These are phyloP conservation scores for Exsudoporus frostii DNA, from an alignment of 768 basidiomycete genomes.

Conservation along the genomic window DNA sequence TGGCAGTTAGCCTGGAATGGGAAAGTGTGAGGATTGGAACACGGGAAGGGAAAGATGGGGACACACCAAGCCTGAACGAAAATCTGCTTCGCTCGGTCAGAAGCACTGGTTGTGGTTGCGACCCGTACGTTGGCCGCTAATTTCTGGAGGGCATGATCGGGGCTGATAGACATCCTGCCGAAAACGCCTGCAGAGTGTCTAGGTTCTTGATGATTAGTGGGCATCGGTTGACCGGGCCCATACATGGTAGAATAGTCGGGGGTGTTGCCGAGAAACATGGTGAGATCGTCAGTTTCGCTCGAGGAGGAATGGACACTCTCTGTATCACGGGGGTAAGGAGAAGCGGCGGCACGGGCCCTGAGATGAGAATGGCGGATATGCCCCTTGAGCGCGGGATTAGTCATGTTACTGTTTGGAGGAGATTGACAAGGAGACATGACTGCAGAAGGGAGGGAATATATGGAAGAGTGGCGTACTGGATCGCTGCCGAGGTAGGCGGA, in stretches of 20 bases:
- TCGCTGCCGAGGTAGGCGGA: slow-evolving; percentile 47
- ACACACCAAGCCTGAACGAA: slow-evolving; percentile 90
- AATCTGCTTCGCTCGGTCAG: slow-evolving; percentile 87
- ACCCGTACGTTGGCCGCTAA: slow-evolving; percentile 83
- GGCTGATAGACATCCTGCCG: slow-evolving; percentile 70
- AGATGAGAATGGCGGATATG: slow-evolving; percentile 74
- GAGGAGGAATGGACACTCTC: slow-evolving; percentile 87
- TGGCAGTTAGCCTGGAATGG: slow-evolving; percentile 75
- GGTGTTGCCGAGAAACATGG: slow-evolving; percentile 64
- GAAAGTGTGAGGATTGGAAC: slow-evolving; percentile 17
- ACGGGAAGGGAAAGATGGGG: slow-evolving; percentile 16
- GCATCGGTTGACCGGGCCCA: slow-evolving; percentile 40
- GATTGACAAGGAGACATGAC: slow-evolving; percentile 55
- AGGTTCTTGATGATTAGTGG: slow-evolving; percentile 37
- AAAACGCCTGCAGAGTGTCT: slow-evolving; percentile 73
- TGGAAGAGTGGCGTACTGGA: slow-evolving; percentile 44
- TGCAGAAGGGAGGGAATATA: slow-evolving; percentile 39
- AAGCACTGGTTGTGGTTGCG: slow-evolving; percentile 87
- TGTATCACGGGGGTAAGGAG: slow-evolving; percentile 82
- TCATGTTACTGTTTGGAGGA: slow-evolving; percentile 72
- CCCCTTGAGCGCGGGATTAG: slow-evolving; percentile 73
- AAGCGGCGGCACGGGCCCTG: slow-evolving; percentile 75
- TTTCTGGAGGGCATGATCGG: slow-evolving; percentile 81
- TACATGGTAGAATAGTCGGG: slow-evolving; percentile 72
- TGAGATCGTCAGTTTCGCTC: slow-evolving; percentile 84